Evolutionary conservation across 768 basidiomycete genomes (phyloP).

Genomic region (Lactarius tabidus): DNA sequence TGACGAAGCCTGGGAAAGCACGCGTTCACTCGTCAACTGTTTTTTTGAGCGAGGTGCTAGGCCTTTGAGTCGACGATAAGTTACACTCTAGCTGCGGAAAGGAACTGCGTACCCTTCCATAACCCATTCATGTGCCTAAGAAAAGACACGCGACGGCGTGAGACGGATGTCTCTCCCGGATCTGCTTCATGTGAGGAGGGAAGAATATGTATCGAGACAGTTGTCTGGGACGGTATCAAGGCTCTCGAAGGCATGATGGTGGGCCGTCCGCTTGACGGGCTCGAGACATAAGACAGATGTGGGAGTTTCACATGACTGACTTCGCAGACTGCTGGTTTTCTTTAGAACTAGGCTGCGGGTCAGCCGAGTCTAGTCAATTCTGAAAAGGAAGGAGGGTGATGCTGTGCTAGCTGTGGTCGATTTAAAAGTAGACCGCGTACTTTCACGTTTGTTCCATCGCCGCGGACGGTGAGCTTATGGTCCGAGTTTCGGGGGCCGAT

Average conservation of each 20-base stretch:
- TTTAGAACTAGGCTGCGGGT: background rate
- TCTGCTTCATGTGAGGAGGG: background rate
- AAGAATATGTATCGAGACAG: background rate
- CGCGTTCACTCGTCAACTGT: conserved; percentile 5
- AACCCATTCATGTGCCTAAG: conserved; percentile 4
- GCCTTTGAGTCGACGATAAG: background rate
- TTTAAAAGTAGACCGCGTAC: background rate
- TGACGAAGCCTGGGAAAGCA: conserved; percentile 1
- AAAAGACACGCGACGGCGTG: background rate
- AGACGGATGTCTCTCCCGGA: background rate
- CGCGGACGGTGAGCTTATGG: background rate
- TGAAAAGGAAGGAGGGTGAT: background rate
- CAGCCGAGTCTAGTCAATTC: background rate
- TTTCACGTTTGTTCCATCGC: background rate
- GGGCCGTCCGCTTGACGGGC: background rate
- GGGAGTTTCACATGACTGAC: background rate
- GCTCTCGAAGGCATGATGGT: conserved; percentile 11
- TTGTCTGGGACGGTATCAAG: conserved; percentile 6
- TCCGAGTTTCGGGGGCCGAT: background rate
- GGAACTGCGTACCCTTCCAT: conserved; percentile 9
- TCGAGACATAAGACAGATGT: background rate
- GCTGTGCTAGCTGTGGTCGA: background rate
- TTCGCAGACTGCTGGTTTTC: background rate
- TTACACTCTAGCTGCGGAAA: background rate
- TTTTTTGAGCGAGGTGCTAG: background rate